Base-by-base conservation (phyloP, 202 grass and related monocot genomes). In the Carex sylvatica region DNA sequence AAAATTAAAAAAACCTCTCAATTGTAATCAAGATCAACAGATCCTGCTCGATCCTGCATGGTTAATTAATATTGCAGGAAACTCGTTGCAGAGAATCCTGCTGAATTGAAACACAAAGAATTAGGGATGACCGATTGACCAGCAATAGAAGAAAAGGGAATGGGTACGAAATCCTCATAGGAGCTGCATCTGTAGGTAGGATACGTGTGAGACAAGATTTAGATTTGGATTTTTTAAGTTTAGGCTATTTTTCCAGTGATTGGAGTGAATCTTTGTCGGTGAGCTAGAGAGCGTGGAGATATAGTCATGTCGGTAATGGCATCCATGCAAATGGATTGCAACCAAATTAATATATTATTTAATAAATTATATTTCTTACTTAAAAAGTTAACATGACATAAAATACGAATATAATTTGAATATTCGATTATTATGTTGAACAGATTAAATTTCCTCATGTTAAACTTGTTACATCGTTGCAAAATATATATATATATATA, bases 191-290 rank as follows among this genome's bases (percentile, higher is more conserved):
- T 64, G 30, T 13, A 42, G 78, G 58, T 81, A 81, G 36, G 24
- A 65, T 81, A 52, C 61, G 38, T 53, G 79, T 28, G 61, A 67
- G 13, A 65, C 6, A 31, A 52, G 58, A 24, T 38, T 70, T 22
- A 14, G 36, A 61, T 59, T 59, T 79, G 33, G 33, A 6, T 60
- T 60, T 58, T 56, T 13, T 42, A 6, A 62, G 35, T 79, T 61
- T 61, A 47, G 4, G 6, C 33, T 66, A 28, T 40, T 67, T 67
- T 81, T 46, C 20, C 20, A 65, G 18, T 52, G 40, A 52, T 66
- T 65, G 22, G 8, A 64, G 31, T 47, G 72, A 81, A 81, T 66
- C 42, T 55, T 68, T 36, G 61, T 82, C 79, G 79, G 62, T 68
- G 44, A 26, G 9, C 24, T 42, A 49, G 20, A 67, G 22, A 35